A percentile compares a stretch with the other conserved stretches of the same genome.
phyloP scores from a whole-genome alignment of 441 rosid genomes.

The Rhodomyrtus psidioides region DNA sequence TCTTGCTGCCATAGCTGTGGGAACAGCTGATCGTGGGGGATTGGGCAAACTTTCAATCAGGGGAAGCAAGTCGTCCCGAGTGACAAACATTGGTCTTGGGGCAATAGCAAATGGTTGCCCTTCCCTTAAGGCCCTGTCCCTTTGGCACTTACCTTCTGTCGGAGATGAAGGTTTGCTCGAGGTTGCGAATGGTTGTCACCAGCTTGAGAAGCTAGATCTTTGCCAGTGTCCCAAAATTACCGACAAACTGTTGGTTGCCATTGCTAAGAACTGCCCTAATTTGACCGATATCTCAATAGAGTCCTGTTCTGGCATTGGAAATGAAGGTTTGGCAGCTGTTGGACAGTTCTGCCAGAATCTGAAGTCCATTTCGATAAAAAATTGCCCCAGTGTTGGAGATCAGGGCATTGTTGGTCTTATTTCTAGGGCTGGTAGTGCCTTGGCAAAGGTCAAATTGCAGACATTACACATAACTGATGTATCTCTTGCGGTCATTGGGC shows the following conservation, averaged over 20 bases:
- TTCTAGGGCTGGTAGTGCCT: neutral
- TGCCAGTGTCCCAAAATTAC: neutral
- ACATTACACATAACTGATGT: constrained; percentile 1
- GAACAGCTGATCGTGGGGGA: constrained; percentile 8
- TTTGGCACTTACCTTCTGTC: constrained; percentile 1
- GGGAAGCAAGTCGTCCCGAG: neutral
- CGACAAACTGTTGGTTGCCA: neutral
- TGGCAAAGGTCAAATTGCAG: constrained; percentile 6
- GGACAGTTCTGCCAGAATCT: constrained; percentile 2
- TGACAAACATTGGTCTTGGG: constrained; percentile 5
- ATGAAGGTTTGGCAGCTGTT: constrained; percentile 4
- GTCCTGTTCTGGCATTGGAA: constrained; percentile 1
- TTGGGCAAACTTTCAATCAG: constrained; percentile 3
- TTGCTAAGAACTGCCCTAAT: constrained; percentile 2
- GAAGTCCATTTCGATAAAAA: neutral
- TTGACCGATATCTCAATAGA: constrained; percentile 3
- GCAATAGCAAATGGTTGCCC: constrained; percentile 6
- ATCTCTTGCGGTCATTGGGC: constrained; percentile 10
- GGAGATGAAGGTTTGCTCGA: constrained; percentile 3
- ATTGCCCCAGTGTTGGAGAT: constrained; percentile 8
- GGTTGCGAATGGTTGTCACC: constrained; percentile 3
- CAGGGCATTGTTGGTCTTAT: constrained; percentile 3
- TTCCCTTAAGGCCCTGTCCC: constrained; percentile 2
- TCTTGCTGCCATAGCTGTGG: constrained; percentile 9
- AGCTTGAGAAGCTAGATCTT: constrained; percentile 7